A percentile compares a stretch with the other conserved stretches of the same genome.
Conservation (phyloP, 2,329 filamentous ascomycete species). For the Aspergillus costaricaensis region DNA sequence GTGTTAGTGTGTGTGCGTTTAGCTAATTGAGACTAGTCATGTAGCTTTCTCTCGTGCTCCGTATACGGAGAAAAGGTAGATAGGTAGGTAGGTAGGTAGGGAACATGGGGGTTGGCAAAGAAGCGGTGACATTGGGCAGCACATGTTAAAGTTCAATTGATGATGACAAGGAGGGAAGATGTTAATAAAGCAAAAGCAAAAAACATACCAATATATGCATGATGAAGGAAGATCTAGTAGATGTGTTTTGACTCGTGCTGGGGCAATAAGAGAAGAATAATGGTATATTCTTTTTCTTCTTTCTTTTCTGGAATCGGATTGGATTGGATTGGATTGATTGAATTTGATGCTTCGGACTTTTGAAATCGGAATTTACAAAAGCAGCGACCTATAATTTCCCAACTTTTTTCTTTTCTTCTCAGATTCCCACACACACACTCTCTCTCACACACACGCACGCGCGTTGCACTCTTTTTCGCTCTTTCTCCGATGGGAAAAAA, state of each 20-base stretch:
- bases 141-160: not conserved
- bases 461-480: not conserved
- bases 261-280: conserved; percentile 4
- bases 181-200: conserved; percentile 6
- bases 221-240: conserved; percentile 11
- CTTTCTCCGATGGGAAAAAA: not conserved
- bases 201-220: conserved; percentile 53
- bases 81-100: too few species aligned
- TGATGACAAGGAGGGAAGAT: not conserved
- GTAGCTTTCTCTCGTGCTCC: too few species aligned
- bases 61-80: too few species aligned
- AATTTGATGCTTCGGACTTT: not conserved
- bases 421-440: too few species aligned
- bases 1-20: too few species aligned
- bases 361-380: not conserved
- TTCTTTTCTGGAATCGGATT: not conserved
- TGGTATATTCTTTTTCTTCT: conserved; percentile 1
- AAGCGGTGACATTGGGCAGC: too few species aligned
- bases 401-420: too few species aligned
- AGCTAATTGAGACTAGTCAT: too few species aligned
- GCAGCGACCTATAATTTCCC: not conserved
- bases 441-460: not conserved
- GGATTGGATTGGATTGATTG: not conserved
- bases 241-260: conserved; percentile 12
- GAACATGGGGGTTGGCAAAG: too few species aligned